phyloP scores from a whole-genome alignment of 2,329 filamentous ascomycete species.

The Epichloe baconii region DNA sequence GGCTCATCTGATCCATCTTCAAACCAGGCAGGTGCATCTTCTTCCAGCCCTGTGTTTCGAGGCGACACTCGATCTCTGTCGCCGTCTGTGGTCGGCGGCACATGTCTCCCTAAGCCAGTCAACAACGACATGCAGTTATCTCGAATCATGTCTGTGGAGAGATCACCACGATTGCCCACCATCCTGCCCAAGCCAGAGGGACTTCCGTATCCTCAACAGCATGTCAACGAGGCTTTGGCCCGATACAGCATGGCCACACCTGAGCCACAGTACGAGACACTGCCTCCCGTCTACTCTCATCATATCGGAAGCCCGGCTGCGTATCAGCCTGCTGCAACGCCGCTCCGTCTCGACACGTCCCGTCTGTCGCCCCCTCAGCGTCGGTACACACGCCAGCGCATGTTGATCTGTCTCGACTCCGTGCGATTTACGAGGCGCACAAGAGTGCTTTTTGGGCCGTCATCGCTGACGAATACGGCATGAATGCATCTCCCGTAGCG shows the following conservation, averaged over 20 bases:
- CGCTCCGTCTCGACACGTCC: constrained; percentile 48
- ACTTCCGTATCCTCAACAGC: constrained; percentile 28
- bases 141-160: constrained; percentile 32
- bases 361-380: constrained; percentile 25
- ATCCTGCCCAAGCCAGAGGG: constrained; percentile 54
- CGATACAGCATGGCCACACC: constrained; percentile 28
- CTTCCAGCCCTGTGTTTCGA: constrained; percentile 39
- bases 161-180: constrained; percentile 40
- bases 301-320: constrained; percentile 14
- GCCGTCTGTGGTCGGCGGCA: constrained; percentile 30
- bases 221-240: constrained; percentile 20
- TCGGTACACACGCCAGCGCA: constrained; percentile 25
- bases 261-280: constrained; percentile 32
- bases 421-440: constrained; percentile 56
- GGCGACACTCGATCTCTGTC: constrained; percentile 34
- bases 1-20: constrained; percentile 43
- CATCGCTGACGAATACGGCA: constrained; percentile 59
- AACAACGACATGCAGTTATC: constrained; percentile 36
- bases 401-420: constrained; percentile 53
- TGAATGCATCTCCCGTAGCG: constrained; percentile 44
- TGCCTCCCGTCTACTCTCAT: constrained; percentile 27
- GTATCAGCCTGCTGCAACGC: constrained; percentile 27
- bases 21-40: constrained; percentile 30
- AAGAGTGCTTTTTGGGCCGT: constrained; percentile 60
- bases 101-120: constrained; percentile 33